Evolutionary conservation across 345 rosid species (phyloP).

Genomic region (Mallotus nudiflorus): DNA sequence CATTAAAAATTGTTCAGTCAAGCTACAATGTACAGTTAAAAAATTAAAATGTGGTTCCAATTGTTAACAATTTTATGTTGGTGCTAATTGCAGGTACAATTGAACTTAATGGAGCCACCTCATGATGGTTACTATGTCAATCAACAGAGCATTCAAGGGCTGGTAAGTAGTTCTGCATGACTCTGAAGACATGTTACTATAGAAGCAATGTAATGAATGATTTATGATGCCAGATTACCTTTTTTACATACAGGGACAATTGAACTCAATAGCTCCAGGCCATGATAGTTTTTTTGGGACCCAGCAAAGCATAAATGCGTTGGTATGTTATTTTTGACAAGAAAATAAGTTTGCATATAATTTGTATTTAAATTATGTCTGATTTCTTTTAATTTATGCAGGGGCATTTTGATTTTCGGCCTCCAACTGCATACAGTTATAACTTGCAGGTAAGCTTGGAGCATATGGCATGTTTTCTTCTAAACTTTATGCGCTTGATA

Average conservation of each 20-base stretch:
- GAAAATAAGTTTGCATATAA: not conserved
- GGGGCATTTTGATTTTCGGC: conserved; percentile 65
- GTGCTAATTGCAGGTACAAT: conserved; percentile 39
- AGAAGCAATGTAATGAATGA: conserved; percentile 1
- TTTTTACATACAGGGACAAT: conserved; percentile 48
- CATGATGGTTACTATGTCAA: conserved; percentile 62
- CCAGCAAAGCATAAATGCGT: conserved; percentile 55
- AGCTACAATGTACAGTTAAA: too few relatives aligned
- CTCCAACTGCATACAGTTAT: conserved; percentile 52
- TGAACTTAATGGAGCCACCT: conserved; percentile 71
- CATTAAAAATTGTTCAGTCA: too few relatives aligned
- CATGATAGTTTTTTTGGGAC: conserved; percentile 50
- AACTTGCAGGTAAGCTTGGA: conserved; percentile 52
- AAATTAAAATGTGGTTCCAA: too few relatives aligned
- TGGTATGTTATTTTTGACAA: conserved; percentile 39
- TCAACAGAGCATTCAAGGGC: conserved; percentile 51
- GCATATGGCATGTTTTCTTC: not conserved
- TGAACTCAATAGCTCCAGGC: conserved; percentile 42
- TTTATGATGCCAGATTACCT: not conserved
- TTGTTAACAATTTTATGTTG: too few relatives aligned
- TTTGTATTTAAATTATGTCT: conserved; percentile 4
- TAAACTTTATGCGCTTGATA: not conserved
- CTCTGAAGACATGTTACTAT: not conserved
- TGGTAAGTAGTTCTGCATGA: conserved; percentile 40
- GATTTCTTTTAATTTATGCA: conserved; percentile 19